Evolutionary conservation across 768 basidiomycete genomes (phyloP), one percentile per base, ranked within the genome.

Genomic region (Tylopilus intermedius): DNA sequence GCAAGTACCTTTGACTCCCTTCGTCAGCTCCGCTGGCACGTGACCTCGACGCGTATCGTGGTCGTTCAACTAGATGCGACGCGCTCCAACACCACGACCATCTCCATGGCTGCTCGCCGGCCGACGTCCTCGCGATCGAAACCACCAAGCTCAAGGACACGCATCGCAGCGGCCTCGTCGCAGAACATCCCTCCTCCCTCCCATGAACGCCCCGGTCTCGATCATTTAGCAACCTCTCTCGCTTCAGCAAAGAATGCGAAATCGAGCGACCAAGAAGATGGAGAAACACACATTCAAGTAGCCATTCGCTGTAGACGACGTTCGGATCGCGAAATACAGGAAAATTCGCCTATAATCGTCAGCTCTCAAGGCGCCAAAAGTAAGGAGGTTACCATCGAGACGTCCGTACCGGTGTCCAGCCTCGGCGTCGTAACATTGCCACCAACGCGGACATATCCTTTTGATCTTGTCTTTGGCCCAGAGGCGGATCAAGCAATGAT

Each of bases 401-500:
- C 88, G 0, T 80, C 86, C 4, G 63, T 80, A 2, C 85, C 88
- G 0, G 67, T 79, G 2, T 84, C 86, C 3, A 85, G 80, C 51
- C 67, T 92, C 6, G 89, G 89, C n/a, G 61, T 90, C 41, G 76
- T 88, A 11, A 83, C 82, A 5, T 73, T 84, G n/a, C 79, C 90
- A 22, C 87, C 87, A 10, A 81, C 84, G 2, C 76, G 88, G 47
- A 95, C 90, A 2, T 99, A 97, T 69, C 86, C 90, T 4, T 99
- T 96, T 68, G 94, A 97, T 70, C 75, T 88, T 26, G 96, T 96
- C 7, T 97, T 96, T 73, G 95, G 96, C 3, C 93, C 94, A 18
- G 94, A 96, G 67, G 94, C 94, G 22, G 93, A 95, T 66, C 96
- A 99, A 66, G 84, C 88, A 21, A 80, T 91, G 79, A 80, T 99